These are phyloP conservation scores for Lactarius evosmus DNA, from an alignment of 768 basidiomycete species.

Conservation along the genomic window DNA sequence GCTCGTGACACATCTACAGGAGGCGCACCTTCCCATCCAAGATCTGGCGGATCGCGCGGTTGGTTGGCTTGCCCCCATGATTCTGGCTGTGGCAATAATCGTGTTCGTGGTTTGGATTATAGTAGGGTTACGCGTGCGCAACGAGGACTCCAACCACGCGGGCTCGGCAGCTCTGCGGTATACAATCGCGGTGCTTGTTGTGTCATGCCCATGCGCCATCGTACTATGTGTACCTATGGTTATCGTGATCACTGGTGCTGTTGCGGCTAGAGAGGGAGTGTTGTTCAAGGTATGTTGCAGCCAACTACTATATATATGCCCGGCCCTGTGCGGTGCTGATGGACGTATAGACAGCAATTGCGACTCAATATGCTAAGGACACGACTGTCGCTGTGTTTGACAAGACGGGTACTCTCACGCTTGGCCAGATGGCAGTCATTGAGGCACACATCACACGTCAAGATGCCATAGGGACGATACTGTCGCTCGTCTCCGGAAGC, in stretches of 20 bases:
- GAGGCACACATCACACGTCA: conserved; percentile 34
- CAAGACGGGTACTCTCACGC: conserved; percentile 59
- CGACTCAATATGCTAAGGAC: conserved; percentile 30
- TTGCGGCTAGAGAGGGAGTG: conserved; percentile 34
- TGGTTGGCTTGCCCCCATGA: conserved; percentile 47
- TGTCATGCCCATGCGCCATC: conserved; percentile 53
- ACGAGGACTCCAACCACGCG: conserved; percentile 31
- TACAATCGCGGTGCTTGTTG: conserved; percentile 48
- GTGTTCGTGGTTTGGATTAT: conserved; percentile 40
- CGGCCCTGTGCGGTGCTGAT: background rate
- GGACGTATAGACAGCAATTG: conserved; percentile 15
- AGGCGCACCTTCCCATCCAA: conserved; percentile 40
- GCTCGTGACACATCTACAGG: conserved; percentile 39
- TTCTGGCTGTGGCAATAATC: conserved; percentile 41
- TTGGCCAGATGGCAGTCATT: conserved; percentile 42
- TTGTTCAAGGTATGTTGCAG: conserved; percentile 32
- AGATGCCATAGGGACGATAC: conserved; percentile 30
- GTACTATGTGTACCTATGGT: conserved; percentile 40
- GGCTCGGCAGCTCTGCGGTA: conserved; percentile 45
- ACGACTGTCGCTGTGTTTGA: conserved; percentile 50
- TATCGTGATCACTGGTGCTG: conserved; percentile 36
- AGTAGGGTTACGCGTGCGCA: conserved; percentile 34
- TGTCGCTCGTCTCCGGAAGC: conserved; percentile 36
- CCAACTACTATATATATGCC: background rate
- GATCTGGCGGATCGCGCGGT: conserved; percentile 50